Conservation (phyloP, 2,329 filamentous ascomycete species). For the Alternaria consortialis region DNA sequence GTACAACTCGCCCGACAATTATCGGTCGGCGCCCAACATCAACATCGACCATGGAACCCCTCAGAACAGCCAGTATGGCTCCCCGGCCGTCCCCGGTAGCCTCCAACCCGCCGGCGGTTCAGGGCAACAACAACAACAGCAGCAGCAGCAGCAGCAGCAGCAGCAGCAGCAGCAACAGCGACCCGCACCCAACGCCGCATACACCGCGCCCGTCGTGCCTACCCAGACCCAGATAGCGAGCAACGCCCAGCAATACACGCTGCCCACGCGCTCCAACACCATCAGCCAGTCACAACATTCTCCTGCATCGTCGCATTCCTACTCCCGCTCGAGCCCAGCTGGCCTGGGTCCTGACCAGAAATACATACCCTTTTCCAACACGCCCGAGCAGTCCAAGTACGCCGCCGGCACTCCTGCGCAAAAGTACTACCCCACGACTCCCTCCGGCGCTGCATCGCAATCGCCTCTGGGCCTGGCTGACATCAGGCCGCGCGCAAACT, state of each 20-base stretch:
- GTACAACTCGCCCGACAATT: slow-evolving; percentile 61
- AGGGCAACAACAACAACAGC: slow-evolving; percentile 38
- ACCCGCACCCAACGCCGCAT: slow-evolving; percentile 62
- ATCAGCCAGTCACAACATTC: slow-evolving; percentile 63
- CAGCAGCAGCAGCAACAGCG: slow-evolving; percentile 54
- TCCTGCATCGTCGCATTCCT: slow-evolving; percentile 58
- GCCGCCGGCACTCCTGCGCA: slow-evolving; percentile 54
- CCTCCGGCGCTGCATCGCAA: slow-evolving; percentile 72
- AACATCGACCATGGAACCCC: slow-evolving; percentile 67
- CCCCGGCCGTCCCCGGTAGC: slow-evolving; percentile 64
- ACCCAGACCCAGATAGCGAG: slow-evolving; percentile 61
- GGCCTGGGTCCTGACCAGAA: slow-evolving; percentile 66
- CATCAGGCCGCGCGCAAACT: slow-evolving; percentile 87
- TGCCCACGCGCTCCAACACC: slow-evolving; percentile 72
- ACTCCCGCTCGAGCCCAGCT: slow-evolving; percentile 86
- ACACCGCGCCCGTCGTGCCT: slow-evolving; percentile 67
- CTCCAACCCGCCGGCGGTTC: slow-evolving; percentile 63
- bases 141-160: slow-evolving; percentile 9
- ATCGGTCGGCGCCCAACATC: slow-evolving; percentile 62
- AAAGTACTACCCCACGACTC: slow-evolving; percentile 67
- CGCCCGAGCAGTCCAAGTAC: slow-evolving; percentile 66
- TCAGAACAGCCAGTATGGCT: slow-evolving; percentile 56
- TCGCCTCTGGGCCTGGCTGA: slow-evolving; percentile 91
- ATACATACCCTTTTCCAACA: slow-evolving; percentile 70
- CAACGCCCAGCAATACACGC: slow-evolving; percentile 68